Evolutionary conservation across 352 stramenopile species (phyloP), one percentile per base, ranked within the genome.

Genomic region (Stramenopiles sp.): DNA sequence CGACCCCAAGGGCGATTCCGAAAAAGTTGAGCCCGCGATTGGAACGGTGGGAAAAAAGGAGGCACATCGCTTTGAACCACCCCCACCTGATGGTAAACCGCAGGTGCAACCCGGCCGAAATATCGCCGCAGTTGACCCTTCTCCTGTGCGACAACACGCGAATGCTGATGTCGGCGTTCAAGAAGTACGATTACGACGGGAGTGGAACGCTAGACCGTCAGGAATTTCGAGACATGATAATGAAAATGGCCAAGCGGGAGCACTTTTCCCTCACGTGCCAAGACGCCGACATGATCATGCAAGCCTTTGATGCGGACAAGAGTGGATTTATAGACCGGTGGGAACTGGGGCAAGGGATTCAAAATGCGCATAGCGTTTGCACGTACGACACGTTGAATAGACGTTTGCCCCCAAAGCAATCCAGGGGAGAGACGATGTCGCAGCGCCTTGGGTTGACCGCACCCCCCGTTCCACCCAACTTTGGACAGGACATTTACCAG

Each of bases 101-200:
- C 12, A 12, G 25, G 12, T 12, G 12, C 12, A 63, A 63, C 25
- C 43, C 43, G 25, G 43, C 43, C 12, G 43, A 63, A 63, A 63
- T 63, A 63, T 63, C 43, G 25, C 43, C 43, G 25, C 43, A 63
- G 25, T 63, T 63, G 43, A 63, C 43, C 12, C 25, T 63, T 18
- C 43, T 63, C 12, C 25, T 63, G 25, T 63, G 43, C 43, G 43
- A 63, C 43, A 63, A n/a, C n/a, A n/a, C n/a, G n/a, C n/a, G n/a
- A n/a, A n/a, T n/a, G n/a, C n/a, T 71, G 1, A 71, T 71, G 53
- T 33, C 33, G 33, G 53, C 53, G 35, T 71, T 71, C 35, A 71
- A 71, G 12, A 2, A 33, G 35, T 71, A 35, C 12, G 53, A 71
- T 71, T 31, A 35, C 6, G 35, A 71, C 35, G 53, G 53, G 2